Conservation (phyloP, 305 asterid genomes). For the Petunia hybrid region DNA sequence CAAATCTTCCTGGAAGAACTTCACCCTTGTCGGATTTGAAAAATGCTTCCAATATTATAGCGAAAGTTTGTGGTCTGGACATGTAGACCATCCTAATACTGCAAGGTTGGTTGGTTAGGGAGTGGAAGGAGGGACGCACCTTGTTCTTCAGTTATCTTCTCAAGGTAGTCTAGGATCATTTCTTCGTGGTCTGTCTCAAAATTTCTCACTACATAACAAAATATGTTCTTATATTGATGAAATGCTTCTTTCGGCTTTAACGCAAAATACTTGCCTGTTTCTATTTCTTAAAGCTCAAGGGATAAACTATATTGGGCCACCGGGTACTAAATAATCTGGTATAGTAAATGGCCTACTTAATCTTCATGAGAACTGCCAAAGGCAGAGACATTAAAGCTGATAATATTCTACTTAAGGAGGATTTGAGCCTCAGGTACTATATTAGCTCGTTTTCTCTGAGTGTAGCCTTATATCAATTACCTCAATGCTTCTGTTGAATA, state of each 20-base stretch:
- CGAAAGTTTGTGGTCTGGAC: constrained; percentile 49
- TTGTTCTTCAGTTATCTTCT: constrained; percentile 64
- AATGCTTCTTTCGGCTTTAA: background rate
- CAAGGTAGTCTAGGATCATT: constrained; percentile 69
- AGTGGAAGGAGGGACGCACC: constrained; percentile 70
- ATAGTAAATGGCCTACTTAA: constrained; percentile 67
- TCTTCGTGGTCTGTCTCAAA: constrained; percentile 55
- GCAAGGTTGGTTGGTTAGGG: constrained; percentile 82
- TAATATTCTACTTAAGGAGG: constrained; percentile 67
- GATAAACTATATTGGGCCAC: constrained; percentile 55
- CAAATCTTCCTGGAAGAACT: constrained; percentile 58
- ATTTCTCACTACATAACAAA: background rate
- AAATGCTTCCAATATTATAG: constrained; percentile 63
- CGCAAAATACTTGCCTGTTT: background rate
- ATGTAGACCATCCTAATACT: constrained; percentile 72
- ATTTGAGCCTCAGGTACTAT: constrained; percentile 65
- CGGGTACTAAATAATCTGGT: constrained; percentile 69
- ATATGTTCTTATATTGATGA: background rate
- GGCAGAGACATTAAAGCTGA: constrained; percentile 72
- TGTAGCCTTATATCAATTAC: background rate
- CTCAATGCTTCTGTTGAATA: background rate
- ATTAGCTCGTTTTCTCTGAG: constrained; percentile 12
- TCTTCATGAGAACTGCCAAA: constrained; percentile 65
- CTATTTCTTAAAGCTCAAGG: constrained; percentile 47
- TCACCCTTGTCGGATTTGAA: constrained; percentile 52